A percentile compares a stretch with the other conserved stretches of the same genome.
Evolutionary conservation across 2,329 filamentous ascomycete species (phyloP).

Genomic region (Gnomoniopsis smithogilvyi): DNA sequence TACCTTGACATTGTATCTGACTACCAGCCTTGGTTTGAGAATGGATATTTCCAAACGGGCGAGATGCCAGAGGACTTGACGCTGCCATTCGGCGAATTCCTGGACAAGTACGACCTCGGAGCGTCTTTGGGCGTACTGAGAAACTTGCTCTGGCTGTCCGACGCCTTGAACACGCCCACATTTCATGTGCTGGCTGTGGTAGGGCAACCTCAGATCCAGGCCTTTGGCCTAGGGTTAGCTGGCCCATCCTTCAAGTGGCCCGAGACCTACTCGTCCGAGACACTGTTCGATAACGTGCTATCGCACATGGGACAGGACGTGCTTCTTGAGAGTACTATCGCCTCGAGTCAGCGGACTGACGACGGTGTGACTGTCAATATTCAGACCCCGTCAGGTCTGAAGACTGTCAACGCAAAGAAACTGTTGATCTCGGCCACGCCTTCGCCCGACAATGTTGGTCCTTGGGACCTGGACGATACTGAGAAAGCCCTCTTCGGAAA

Average conservation of each 20-base stretch:
- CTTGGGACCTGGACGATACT: constrained; percentile 28
- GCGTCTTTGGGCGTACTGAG: constrained; percentile 2
- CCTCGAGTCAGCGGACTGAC: constrained; percentile 24
- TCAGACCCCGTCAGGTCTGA: constrained; percentile 19
- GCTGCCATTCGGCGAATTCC: constrained; percentile 5
- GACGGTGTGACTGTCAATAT: constrained; percentile 24
- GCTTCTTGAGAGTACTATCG: constrained; percentile 30
- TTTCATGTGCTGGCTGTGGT: constrained; percentile 21
- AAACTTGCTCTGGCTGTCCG: constrained; percentile 7
- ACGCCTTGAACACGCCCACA: constrained; percentile 3
- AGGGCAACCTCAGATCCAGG: neutral
- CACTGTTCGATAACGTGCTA: constrained; percentile 32
- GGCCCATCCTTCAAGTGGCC: constrained; percentile 3
- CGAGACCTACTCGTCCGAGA: constrained; percentile 27
- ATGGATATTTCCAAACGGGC: constrained; percentile 1
- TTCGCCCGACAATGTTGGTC: constrained; percentile 25
- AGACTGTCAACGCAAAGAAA: constrained; percentile 28
- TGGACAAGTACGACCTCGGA: constrained; percentile 8
- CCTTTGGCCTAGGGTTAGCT: constrained; percentile 1
- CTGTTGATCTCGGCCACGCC: constrained; percentile 34
- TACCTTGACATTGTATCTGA: neutral
- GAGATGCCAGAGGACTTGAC: constrained; percentile 4
- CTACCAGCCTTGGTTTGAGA: constrained; percentile 6
- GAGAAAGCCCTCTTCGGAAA: constrained; percentile 22
- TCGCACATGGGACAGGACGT: constrained; percentile 29